Conservation (phyloP, 352 stramenopile species). For the Phytophthora palmivora region DNA sequence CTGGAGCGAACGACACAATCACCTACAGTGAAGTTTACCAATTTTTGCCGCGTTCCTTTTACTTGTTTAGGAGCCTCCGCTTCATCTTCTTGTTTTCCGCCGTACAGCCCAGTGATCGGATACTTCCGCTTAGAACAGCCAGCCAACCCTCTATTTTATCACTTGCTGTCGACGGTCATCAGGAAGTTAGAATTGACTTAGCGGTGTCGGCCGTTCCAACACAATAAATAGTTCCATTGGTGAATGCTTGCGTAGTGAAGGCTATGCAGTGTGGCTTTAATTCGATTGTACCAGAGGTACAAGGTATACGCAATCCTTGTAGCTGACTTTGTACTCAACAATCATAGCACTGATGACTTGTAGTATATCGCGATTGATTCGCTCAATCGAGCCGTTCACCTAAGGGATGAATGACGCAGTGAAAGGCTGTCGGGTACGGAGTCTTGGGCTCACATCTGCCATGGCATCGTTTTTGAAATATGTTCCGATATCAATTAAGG, state of each 20-base stretch:
- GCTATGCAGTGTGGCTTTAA: not conserved
- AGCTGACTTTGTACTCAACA: too few relatives aligned
- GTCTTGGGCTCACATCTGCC: too few relatives aligned
- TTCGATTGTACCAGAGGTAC: not conserved
- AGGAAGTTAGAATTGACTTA: not conserved
- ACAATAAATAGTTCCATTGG: not conserved
- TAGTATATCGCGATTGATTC: too few relatives aligned
- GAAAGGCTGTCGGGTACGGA: too few relatives aligned
- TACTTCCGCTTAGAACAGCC: not conserved
- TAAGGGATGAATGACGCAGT: too few relatives aligned
- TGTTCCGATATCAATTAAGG: too few relatives aligned
- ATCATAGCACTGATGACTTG: too few relatives aligned
- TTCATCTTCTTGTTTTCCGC: not conserved
- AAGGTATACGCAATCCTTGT: too few relatives aligned
- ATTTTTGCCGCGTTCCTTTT: not conserved
- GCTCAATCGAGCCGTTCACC: too few relatives aligned
- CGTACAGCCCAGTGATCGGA: not conserved
- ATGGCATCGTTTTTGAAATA: too few relatives aligned
- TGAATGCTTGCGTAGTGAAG: not conserved
- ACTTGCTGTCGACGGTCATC: not conserved
- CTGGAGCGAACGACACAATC: not conserved
- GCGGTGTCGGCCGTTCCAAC: not conserved
- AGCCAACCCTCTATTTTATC: not conserved
- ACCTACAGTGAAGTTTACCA: not conserved
- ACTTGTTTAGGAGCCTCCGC: not conserved